Percentiles rank a stretch among this genome's conserved stretches.
Conservation (phyloP, 768 basidiomycete species). For the Hemileccinum impolitum region DNA sequence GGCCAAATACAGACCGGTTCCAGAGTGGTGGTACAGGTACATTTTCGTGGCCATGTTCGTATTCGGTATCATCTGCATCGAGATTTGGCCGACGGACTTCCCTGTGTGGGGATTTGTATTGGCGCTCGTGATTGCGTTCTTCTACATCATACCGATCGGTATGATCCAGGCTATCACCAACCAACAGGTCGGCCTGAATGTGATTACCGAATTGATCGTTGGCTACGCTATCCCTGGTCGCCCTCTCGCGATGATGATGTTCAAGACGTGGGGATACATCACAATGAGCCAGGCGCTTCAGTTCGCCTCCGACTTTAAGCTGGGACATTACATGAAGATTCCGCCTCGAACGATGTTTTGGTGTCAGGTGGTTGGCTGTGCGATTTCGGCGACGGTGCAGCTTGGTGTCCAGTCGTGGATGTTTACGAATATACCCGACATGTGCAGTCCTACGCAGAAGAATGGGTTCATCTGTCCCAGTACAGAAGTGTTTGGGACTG, state of each 20-base stretch:
- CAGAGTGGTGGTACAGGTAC: constrained; percentile 56
- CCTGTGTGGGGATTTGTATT: constrained; percentile 44
- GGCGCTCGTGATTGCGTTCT: constrained; percentile 40
- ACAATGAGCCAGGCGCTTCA: constrained; percentile 63
- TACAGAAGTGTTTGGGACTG: constrained; percentile 59
- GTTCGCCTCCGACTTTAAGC: constrained; percentile 72
- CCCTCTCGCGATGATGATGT: constrained; percentile 78
- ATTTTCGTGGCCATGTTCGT: constrained; percentile 49
- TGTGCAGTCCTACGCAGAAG: constrained; percentile 28
- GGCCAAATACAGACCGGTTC: constrained; percentile 54
- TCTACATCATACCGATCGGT: constrained; percentile 77
- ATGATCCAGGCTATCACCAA: constrained; percentile 79
- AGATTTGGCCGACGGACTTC: constrained; percentile 57
- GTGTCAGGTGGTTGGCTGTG: constrained; percentile 60
- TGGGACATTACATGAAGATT: constrained; percentile 75
- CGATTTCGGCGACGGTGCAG: constrained; percentile 64
- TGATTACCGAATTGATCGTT: constrained; percentile 71
- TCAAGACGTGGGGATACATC: constrained; percentile 68
- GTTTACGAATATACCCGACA: constrained; percentile 39
- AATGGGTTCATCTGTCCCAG: constrained; percentile 67
- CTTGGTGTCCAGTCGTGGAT: constrained; percentile 65
- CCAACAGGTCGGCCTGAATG: constrained; percentile 65
- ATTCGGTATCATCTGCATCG: constrained; percentile 58
- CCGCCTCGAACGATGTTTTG: constrained; percentile 66
- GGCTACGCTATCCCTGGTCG: constrained; percentile 56